Evolutionary conservation across 306 rosid species (phyloP), one percentile per base, ranked within the genome.

Genomic region (Sphenostylis stenocarpa): DNA sequence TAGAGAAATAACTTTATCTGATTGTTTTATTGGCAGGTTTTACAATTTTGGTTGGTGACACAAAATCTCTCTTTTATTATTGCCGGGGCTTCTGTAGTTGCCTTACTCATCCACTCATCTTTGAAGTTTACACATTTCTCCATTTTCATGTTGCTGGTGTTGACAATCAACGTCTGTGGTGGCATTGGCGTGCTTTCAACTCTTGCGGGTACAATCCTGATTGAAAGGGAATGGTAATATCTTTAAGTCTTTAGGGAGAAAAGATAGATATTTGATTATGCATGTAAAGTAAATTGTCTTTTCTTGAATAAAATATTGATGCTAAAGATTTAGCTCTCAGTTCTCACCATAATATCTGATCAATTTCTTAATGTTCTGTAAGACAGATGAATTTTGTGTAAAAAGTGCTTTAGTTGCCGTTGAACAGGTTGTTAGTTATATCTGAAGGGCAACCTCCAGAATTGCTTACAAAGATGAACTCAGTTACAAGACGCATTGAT

Each of bases 151-250:
- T 47, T 67, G 17, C 87, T 95, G 17, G 86, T 89, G 24, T 53
- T 84, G 61, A 60, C 89, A 67, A 92, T 90, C 44, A 87, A 92
- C 72, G 15, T 92, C 29, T 83, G 92, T 15, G 97, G 97, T 39
- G 97, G 96, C 56, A 75, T 89, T 43, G 96, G 93, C 5, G 93
- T 85, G 6, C 93, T 92, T 62, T 92, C 98, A 67, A 85, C 91
- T 61, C 96, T 92, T 48, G 96, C 96, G 0, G 97, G 98, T 10
- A 89, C 93, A 82, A 88, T 95, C 87, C 83, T 95, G 74, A 75
- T 95, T 39, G 97, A 95, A 88, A 95, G 97, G 85, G 97, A 95
- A 86, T 95, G 97, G 97, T 95, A 94, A 87, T 51, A 38, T 13
- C 67, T 39, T 34, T 57, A 0, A 24, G 17, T 23, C 80, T 85